Base-by-base conservation (phyloP, 1,284 basidiomycete species). In the Sphagnurus paluster region DNA sequence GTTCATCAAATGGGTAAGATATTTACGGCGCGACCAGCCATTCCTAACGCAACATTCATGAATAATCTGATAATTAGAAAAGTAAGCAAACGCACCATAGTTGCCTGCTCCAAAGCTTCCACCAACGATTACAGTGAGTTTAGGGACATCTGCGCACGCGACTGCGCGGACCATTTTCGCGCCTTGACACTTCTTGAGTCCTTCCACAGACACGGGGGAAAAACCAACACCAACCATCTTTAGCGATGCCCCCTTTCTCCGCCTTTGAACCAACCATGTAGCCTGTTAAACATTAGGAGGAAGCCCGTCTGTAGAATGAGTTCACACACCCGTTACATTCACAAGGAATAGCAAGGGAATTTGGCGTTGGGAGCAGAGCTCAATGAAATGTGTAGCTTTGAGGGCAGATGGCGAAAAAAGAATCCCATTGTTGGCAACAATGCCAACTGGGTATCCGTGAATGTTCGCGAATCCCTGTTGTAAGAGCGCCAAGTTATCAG, bases 151-250 rank as follows among this genome's bases (percentile, higher is more conserved):
- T 36, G 93, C 90, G 62, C 91, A 93, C 1, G 95, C 94, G 8
- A 98, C 95, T 1, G 94, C 94, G 45, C 94, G 83, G 49, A 98
- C 94, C 92, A 98, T 96, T 77, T 98, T 98, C 13, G 94, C 94
- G 23, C 75, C 70, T 72, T 25, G 19, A 20, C 29, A 33, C 16
- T 21, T 14, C 19, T 11, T 45, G 1, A n/a, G 17, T 8, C 14
- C 13, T 6, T 39, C 20, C 17, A 3, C 8, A 41, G 23, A n/a
- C 35, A n/a, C 11, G 36, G 13, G 23, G 21, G 33, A 34, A 6
- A 23, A 11, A 34, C n/a, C 9, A 37, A 35, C 33, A n/a, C 61
- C 48, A 46, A 70, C 94, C 94, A 62, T 98, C 93, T 69, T 97
- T 97, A 11, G 94, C 94, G 56, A 98, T 98, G 1, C 94, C 94